Evolutionary conservation across 2,329 filamentous ascomycete genomes (phyloP).

Genomic region (Gliomastix tumulicola): DNA sequence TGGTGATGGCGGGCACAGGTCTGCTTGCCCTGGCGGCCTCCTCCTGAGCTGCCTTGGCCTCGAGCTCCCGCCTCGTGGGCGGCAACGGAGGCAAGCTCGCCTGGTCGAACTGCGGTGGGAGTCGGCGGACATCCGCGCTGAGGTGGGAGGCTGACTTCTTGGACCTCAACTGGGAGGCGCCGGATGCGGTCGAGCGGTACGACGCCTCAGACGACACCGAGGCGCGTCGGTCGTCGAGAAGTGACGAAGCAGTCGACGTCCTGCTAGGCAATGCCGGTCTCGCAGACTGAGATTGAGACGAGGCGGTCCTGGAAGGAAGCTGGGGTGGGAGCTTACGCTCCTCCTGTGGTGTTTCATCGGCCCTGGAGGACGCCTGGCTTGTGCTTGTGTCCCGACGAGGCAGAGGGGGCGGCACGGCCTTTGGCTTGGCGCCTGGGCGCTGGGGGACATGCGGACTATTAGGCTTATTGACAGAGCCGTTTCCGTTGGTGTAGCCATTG

Average conservation of each 20-base stretch:
- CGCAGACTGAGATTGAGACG: constrained; percentile 28
- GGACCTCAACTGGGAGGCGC: constrained; percentile 37
- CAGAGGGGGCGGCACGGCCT: constrained; percentile 22
- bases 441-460: constrained; percentile 29
- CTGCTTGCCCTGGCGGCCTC: constrained; percentile 11
- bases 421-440: constrained; percentile 20
- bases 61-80: constrained; percentile 45
- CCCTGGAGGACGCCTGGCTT: no score
- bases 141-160: constrained; percentile 41
- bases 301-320: constrained; percentile 21
- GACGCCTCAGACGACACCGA: constrained; percentile 54
- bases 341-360: constrained; percentile 4
- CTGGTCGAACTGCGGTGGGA: constrained; percentile 50
- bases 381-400: constrained; percentile 19
- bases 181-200: constrained; percentile 45
- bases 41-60: constrained; percentile 35
- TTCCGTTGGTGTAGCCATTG: background rate
- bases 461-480: constrained; percentile 1
- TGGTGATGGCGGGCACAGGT: background rate
- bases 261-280: background rate
- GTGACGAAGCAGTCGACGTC: background rate
- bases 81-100: constrained; percentile 52
- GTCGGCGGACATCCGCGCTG: constrained; percentile 33
- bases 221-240: constrained; percentile 23
- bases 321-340: constrained; percentile 17